Conservation (phyloP, 169 alveolate species). For the Eimeria necatrix region DNA sequence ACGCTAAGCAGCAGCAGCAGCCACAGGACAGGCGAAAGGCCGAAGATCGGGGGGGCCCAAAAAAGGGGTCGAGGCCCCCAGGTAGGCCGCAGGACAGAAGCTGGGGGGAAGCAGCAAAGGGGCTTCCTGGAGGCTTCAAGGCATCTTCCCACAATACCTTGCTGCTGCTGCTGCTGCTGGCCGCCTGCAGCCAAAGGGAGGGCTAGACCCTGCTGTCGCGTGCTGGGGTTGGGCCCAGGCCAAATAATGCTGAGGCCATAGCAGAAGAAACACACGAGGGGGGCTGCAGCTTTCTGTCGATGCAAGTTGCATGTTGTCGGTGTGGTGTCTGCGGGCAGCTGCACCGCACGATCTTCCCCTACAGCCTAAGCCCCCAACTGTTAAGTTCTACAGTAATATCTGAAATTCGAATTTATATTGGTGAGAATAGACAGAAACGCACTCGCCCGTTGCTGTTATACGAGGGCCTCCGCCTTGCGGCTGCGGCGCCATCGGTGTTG, state of each 20-base stretch:
- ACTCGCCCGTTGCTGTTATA: constrained; percentile 48
- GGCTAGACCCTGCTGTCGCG: not conserved
- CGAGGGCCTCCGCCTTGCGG: constrained; percentile 16
- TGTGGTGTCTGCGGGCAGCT: too few relatives aligned
- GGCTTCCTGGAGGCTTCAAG: not conserved
- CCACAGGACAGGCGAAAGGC: constrained; percentile 31
- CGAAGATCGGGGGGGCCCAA: constrained; percentile 9
- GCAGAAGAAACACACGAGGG: not conserved
- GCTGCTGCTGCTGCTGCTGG: not conserved
- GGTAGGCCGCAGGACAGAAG: constrained; percentile 16
- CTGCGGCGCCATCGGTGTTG: not conserved
- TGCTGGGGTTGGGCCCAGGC: not conserved
- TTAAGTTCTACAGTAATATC: too few relatives aligned
- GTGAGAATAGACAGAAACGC: not conserved
- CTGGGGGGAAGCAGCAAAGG: constrained; percentile 15
- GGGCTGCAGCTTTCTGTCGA: not conserved
- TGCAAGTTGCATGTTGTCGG: not conserved
- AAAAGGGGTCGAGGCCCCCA: not conserved
- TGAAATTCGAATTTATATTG: too few relatives aligned
- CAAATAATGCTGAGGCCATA: not conserved
- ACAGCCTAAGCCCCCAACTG: not conserved
- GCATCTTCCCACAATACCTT: not conserved
- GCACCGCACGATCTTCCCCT: not conserved
- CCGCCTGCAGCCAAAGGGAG: not conserved
- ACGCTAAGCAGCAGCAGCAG: not conserved